Base-by-base conservation (phyloP, 805 yeast genomes). In the Citeromyces matritensis region DNA sequence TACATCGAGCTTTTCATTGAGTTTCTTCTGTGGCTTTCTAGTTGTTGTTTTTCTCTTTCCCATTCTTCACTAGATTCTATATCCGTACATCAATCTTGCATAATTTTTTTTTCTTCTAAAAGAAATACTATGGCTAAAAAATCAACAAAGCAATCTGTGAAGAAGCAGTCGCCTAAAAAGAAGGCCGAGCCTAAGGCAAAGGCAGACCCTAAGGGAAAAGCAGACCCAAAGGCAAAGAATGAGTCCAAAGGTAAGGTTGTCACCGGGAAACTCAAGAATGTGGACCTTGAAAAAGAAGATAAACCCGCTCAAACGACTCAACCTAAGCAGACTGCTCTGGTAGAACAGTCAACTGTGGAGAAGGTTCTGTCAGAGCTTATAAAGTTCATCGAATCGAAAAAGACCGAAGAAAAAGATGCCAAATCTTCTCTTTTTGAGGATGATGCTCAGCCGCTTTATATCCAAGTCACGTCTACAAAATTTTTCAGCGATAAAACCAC, bases 1-100 rank as follows among this genome's bases (percentile, higher is more conserved):
- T 3, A 84, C 72, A 35, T 84, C 94, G 40, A 86, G 63, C 40
- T 64, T 78, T 45, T 79, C 91, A 40, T 80, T 84, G 41, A 82
- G 57, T 51, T 69, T 76, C 53, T 79, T 80, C 19, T 60, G 73
- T 42, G 95, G 95, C 42, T 78, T 80, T 50, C 85, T 75, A 6
- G 85, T 63, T 24, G 88, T 73, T 60, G 81, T 73, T 70, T 76
- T 85, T 63, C 94, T 83, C 39, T 52, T 51, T 40, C 58, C 58
- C 58, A 25, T 25, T 10, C 14, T 25, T n/a, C 12, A 5, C 11
- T 9, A 15, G n/a, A n/a, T n/a, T n/a, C n/a, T n/a, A n/a, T n/a
- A n/a, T n/a, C n/a, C n/a, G n/a, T n/a, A n/a, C n/a, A n/a, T n/a
- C n/a, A n/a, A n/a, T n/a, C n/a, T n/a, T n/a, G n/a, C n/a, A n/a